Percentiles rank a stretch among this genome's conserved stretches.
These are phyloP conservation scores for Schizopora paradoxa DNA, from an alignment of 1,284 basidiomycete genomes.

Conservation along the genomic window DNA sequence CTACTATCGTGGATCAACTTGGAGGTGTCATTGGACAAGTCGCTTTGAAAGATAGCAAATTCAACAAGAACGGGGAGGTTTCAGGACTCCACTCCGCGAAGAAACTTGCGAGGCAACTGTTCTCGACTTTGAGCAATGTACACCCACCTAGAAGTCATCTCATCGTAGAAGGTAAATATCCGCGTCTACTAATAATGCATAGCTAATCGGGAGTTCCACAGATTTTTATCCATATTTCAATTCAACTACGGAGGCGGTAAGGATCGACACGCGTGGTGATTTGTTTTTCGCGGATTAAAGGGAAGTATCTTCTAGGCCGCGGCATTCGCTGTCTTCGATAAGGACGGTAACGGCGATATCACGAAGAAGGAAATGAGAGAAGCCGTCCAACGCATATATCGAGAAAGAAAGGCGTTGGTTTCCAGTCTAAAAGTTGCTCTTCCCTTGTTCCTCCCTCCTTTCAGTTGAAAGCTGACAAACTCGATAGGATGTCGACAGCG, in stretches of 20 bases:
- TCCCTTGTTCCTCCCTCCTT: background rate
- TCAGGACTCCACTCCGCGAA: slow-evolving; percentile 64
- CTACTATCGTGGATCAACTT: slow-evolving; percentile 66
- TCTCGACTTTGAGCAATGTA: slow-evolving; percentile 59
- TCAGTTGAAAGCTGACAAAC: background rate
- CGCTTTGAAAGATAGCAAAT: slow-evolving; percentile 60
- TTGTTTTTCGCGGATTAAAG: slow-evolving; percentile 12
- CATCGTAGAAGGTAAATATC: slow-evolving; percentile 52
- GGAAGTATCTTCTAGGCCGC: slow-evolving; percentile 38
- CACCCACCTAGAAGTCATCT: slow-evolving; percentile 55
- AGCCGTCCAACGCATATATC: slow-evolving; percentile 77
- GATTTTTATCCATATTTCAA: slow-evolving; percentile 79
- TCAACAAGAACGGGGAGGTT: slow-evolving; percentile 50
- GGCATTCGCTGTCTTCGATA: slow-evolving; percentile 76
- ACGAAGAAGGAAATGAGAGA: slow-evolving; percentile 79
- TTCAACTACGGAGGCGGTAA: slow-evolving; percentile 62
- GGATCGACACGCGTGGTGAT: slow-evolving; percentile 23
- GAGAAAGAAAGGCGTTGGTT: slow-evolving; percentile 69
- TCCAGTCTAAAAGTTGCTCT: slow-evolving; percentile 58
- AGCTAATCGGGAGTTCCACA: slow-evolving; percentile 22
- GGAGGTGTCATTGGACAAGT: slow-evolving; percentile 67
- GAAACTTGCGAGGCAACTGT: slow-evolving; percentile 69
- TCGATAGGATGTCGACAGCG: slow-evolving; percentile 57
- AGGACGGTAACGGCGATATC: slow-evolving; percentile 81
- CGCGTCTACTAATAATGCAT: slow-evolving; percentile 1